Evolutionary conservation across 495 filamentous ascomycete genomes (phyloP).

Genomic region (Penicillium mononematosum): DNA sequence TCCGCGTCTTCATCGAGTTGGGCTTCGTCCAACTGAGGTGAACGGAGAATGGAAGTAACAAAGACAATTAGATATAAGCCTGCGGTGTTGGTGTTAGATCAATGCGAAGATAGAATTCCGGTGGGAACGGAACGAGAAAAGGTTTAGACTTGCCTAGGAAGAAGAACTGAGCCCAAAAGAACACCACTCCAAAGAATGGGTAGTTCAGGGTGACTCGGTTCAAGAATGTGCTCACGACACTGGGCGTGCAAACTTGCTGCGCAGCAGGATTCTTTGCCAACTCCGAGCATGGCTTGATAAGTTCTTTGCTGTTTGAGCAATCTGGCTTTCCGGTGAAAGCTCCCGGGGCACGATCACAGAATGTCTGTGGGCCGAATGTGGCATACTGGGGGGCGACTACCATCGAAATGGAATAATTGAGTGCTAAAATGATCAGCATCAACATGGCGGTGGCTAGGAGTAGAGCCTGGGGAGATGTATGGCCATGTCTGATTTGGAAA

Average conservation of each 20-base stretch:
- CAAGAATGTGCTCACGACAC: slow-evolving; percentile 84
- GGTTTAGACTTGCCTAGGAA: slow-evolving; percentile 63
- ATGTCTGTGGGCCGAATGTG: slow-evolving; percentile 91
- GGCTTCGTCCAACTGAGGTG: slow-evolving; percentile 70
- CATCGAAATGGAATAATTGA: slow-evolving; percentile 91
- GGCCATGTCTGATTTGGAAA: slow-evolving; percentile 84
- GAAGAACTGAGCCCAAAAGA: slow-evolving; percentile 93
- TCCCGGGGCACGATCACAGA: slow-evolving; percentile 66
- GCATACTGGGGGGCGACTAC: slow-evolving; percentile 91
- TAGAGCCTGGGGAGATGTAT: slow-evolving; percentile 90
- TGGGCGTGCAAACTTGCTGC: slow-evolving; percentile 81
- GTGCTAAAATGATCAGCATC: slow-evolving; percentile 79
- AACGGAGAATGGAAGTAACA: slow-evolving; percentile 70
- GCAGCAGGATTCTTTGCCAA: slow-evolving; percentile 57
- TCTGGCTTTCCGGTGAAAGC: slow-evolving; percentile 65
- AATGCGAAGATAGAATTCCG: background rate
- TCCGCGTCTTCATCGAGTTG: slow-evolving; percentile 85
- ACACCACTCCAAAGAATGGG: slow-evolving; percentile 89
- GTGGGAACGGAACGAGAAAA: background rate
- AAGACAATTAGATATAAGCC: slow-evolving; percentile 77
- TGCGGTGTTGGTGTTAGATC: slow-evolving; percentile 15
- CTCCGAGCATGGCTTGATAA: slow-evolving; percentile 81
- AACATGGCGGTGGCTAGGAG: slow-evolving; percentile 88
- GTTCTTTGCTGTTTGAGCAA: slow-evolving; percentile 68
- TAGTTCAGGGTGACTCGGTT: slow-evolving; percentile 94